Evolutionary conservation across 495 filamentous ascomycete species (phyloP), one percentile per base, ranked within the genome.

Genomic region (Amniculicola lignicola): DNA sequence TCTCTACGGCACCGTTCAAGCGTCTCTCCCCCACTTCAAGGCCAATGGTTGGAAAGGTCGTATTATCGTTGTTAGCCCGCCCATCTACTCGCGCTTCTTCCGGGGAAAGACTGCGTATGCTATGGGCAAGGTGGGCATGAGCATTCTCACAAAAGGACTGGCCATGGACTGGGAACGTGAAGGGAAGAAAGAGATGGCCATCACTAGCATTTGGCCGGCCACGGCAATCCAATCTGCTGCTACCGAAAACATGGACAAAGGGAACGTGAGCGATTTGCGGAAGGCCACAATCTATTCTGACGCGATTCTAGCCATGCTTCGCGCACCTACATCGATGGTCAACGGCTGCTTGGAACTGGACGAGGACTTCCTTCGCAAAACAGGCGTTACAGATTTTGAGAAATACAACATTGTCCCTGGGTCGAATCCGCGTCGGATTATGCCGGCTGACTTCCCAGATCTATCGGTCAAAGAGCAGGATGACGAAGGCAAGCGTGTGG

Each of bases 21-120:
- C 80, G 14, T 66, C 72, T 3, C 70, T 94, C 31, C 88, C 88
- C 1, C 72, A 81, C 42, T 82, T 83, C 57, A 71, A 73, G 54
- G 65, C 55, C 43, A 77, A 78, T 49, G 73, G 66, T 2, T 77
- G 77, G 70, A 77, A 72, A 25, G 87, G 80, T 0, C 59, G 89
- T 4, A 81, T 94, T 43, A 74, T 94, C 42, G 89, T 94, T 37
- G 87, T 95, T 19, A 85, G 82, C 53, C 89, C 89, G 38, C 89
- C 89, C 0, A 90, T 95, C 50, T 94, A 94, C 62, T 84, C 79
- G 40, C 76, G 89, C 15, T 94, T 94, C 67, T 91, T 92, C 64
- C 68, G 87, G 2, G 89, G 89, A 9, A 94, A 95, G 77, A 88
- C 87, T 0, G 87, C 85, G 15, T 94, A 94, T 72, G 89, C 89